These are phyloP conservation scores for Botrytis pseudocinerea DNA, from an alignment of 2,329 filamentous ascomycete genomes.

Conservation along the genomic window DNA sequence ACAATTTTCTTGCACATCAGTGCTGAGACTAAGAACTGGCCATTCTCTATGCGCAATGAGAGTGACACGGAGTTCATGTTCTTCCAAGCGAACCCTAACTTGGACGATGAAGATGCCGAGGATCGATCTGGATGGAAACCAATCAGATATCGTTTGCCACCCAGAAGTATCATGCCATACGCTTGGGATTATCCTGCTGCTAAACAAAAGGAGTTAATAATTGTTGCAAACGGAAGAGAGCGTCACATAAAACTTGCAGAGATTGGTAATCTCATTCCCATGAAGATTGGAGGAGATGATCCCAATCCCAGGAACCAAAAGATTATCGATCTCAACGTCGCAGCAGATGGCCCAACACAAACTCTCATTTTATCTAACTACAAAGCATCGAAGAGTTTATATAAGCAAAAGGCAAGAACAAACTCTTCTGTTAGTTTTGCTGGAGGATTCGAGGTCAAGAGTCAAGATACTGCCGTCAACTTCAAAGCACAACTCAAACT, in stretches of 20 bases:
- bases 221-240: constrained; percentile 76
- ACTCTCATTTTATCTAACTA: constrained; percentile 93
- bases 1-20: constrained; percentile 92
- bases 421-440: constrained; percentile 53
- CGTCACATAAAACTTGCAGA: constrained; percentile 92
- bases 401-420: constrained; percentile 61
- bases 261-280: constrained; percentile 92
- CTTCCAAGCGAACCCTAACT: constrained; percentile 89
- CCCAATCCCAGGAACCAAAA: constrained; percentile 65
- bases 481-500: constrained; percentile 88
- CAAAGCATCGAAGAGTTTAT: constrained; percentile 88
- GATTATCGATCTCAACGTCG: constrained; percentile 95
- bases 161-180: constrained; percentile 98
- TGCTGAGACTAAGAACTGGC: constrained; percentile 93
- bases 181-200: constrained; percentile 98
- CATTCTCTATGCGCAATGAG: constrained; percentile 97
- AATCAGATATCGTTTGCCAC: constrained; percentile 86
- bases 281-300: constrained; percentile 67
- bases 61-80: constrained; percentile 97
- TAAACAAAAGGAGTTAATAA: constrained; percentile 91
- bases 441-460: constrained; percentile 89
- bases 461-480: constrained; percentile 81
- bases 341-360: constrained; percentile 92
- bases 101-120: constrained; percentile 84
- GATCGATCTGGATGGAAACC: constrained; percentile 89